phyloP scores from a whole-genome alignment of 768 basidiomycete species.

The Daedaleopsis nitida region DNA sequence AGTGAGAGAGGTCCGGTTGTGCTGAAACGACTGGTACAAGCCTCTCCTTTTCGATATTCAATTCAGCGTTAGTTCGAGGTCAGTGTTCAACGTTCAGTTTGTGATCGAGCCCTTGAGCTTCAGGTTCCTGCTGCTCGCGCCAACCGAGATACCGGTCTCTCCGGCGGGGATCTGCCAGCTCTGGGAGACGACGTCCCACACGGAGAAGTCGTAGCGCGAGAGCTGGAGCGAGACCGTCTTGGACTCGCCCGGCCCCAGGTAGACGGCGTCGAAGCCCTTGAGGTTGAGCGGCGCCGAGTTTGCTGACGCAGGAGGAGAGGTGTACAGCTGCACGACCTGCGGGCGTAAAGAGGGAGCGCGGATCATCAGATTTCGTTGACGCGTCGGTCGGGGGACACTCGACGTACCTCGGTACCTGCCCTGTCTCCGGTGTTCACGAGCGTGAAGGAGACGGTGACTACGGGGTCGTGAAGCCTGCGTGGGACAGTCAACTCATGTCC shows the following conservation, averaged over 20 bases:
- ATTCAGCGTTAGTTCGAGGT: neutral
- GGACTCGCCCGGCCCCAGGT: slow-evolving; percentile 29
- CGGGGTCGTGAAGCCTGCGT: slow-evolving; percentile 51
- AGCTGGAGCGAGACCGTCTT: slow-evolving; percentile 32
- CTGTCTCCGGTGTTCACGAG: slow-evolving; percentile 55
- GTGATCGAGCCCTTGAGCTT: slow-evolving; percentile 47
- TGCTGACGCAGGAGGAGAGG: slow-evolving; percentile 49
- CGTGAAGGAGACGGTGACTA: slow-evolving; percentile 54
- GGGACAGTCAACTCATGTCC: neutral
- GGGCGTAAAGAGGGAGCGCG: neutral
- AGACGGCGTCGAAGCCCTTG: slow-evolving; percentile 58
- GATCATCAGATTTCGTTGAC: neutral
- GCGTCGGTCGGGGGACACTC: neutral
- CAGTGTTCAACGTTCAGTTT: slow-evolving; percentile 11
- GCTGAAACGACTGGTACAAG: too few relatives aligned
- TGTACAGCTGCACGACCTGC: slow-evolving; percentile 59
- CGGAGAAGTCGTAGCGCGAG: slow-evolving; percentile 35
- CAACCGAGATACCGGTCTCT: slow-evolving; percentile 60
- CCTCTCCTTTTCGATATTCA: too few relatives aligned
- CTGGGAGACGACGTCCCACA: slow-evolving; percentile 44
- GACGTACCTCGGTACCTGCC: slow-evolving; percentile 54
- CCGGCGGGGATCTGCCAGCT: slow-evolving; percentile 48
- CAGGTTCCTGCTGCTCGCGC: slow-evolving; percentile 66
- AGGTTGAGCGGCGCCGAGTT: slow-evolving; percentile 51
- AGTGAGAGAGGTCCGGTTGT: too few relatives aligned